Conservation (phyloP, 163 green algal genomes). For the Chlamydomonas reinhardtii region DNA sequence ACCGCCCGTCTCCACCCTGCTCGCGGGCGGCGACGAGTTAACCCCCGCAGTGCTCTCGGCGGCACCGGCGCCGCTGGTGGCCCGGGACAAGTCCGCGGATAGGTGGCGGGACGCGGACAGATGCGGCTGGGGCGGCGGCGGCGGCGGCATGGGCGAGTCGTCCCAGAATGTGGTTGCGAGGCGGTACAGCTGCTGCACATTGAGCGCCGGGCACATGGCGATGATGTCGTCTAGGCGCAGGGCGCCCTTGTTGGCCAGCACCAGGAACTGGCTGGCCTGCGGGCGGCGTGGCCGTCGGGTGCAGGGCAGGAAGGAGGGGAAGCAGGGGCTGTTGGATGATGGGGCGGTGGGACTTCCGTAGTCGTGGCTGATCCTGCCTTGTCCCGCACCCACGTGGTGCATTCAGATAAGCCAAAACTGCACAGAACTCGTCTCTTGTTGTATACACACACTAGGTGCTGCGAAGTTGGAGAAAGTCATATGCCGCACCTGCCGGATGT, state of each 20-base stretch:
- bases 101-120: background rate
- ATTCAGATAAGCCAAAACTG: too few relatives aligned
- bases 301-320: background rate
- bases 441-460: too few relatives aligned
- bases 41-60: background rate
- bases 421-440: too few relatives aligned
- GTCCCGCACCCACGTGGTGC: too few relatives aligned
- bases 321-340: background rate
- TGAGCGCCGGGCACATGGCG: slow-evolving; percentile 55
- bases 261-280: slow-evolving; percentile 60
- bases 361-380: too few relatives aligned
- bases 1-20: background rate
- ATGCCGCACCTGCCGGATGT: slow-evolving; percentile 41
- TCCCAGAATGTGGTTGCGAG: slow-evolving; percentile 67
- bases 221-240: slow-evolving; percentile 61
- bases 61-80: background rate
- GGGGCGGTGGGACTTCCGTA: too few relatives aligned
- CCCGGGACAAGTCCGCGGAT: too few relatives aligned
- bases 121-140: background rate
- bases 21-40: background rate
- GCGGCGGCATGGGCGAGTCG: slow-evolving; percentile 16
- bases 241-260: slow-evolving; percentile 53
- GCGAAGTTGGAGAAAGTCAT: too few relatives aligned
- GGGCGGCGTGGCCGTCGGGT: background rate
- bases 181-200: slow-evolving; percentile 67